Evolutionary conservation across 2,329 filamentous ascomycete genomes (phyloP), one percentile per base, ranked within the genome.

Genomic region (Aspergillus sp.): DNA sequence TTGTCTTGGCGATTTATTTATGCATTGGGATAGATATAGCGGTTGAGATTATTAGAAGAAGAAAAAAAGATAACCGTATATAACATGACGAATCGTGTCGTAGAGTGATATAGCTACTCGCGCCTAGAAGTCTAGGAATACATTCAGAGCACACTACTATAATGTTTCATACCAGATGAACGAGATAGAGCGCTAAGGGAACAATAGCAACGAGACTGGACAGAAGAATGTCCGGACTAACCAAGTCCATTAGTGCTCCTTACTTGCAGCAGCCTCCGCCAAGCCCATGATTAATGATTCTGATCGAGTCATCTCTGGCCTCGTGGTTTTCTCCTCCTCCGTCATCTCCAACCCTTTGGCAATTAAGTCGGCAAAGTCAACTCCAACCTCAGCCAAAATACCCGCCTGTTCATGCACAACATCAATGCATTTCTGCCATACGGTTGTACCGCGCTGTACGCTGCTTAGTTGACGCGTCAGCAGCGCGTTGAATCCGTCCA

Each of bases 331-430:
- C 41, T 69, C 66, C 14, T 70, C 68, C 14, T 61, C 64, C 2
- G 62, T 64, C 47, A 67, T 59, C 12, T 72, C 70, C 49, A 78
- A 58, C 6, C 71, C 86, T 63, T 82, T 82, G 15, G 89, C 90
- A 14, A 97, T 87, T 56, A 98, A 75, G 64, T 90, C 90, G 56
- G 84, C 85, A 71, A 99, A 98, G 73, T 99, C 93, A 33, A 99
- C 78, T 0, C 93, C 93, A 21, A 97, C 93, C 60, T 96, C 90
- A 6, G 84, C 84, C 58, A 99, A 78, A 79, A 95, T 86, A 58
- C 81, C 82, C 0, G 91, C 91, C 75, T 98, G 93, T 53, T 89
- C 86, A 71, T 86, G 88, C 4, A 93, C 91, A 64, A 90, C 84
- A 44, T 89, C 85, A 79, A 97, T 87, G 75, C 95, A 98, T 68